Evolutionary conservation across 192 early-diverging fungal species (phyloP), one percentile per base, ranked within the genome.

Genomic region (Dissophora ornata): DNA sequence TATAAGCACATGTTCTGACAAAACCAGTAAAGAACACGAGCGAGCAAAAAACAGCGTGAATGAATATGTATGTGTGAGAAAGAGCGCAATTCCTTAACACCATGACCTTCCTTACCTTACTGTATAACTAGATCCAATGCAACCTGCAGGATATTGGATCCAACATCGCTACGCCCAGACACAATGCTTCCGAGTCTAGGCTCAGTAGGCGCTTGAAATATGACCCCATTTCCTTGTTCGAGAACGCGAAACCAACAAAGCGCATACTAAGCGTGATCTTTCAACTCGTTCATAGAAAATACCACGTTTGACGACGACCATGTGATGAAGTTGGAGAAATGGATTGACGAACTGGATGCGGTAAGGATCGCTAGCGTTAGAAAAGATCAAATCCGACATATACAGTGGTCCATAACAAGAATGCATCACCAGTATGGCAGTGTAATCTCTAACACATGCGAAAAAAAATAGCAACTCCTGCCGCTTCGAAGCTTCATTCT

Each of bases 141-240:
- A 82, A 92, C 26, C 69, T 98, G 47, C 95, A 95, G 69, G 95
- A 97, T 62, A 86, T 96, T 11, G 90, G 90, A 5, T 94, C 94
- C n/a, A 97, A 96, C 77, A 87, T 96, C 54, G 95, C 96, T 2
- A 97, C 95, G 11, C 95, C 95, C 21, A 75, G 92, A 29, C 78
- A 67, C 13, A 69, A 83, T 3, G 85, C 90, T 13, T 83, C 83
- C 42, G 84, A 91, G 48, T 69, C 56, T 34, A 84, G 87, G 51
- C 67, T 92, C 25, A 52, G 81, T 79, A 75, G 57, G 66, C 36
- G 10, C 19, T 34, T n/a, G n/a, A n/a, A n/a, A n/a, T n/a, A n/a
- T n/a, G n/a, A n/a, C n/a, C n/a, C n/a, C n/a, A n/a, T n/a, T n/a
- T n/a, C n/a, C n/a, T n/a, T n/a, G n/a, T n/a, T n/a, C n/a, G n/a